Evolutionary conservation across 108 stramenopile genomes (phyloP).

Genomic region (Hondaea fermentalgiana): DNA sequence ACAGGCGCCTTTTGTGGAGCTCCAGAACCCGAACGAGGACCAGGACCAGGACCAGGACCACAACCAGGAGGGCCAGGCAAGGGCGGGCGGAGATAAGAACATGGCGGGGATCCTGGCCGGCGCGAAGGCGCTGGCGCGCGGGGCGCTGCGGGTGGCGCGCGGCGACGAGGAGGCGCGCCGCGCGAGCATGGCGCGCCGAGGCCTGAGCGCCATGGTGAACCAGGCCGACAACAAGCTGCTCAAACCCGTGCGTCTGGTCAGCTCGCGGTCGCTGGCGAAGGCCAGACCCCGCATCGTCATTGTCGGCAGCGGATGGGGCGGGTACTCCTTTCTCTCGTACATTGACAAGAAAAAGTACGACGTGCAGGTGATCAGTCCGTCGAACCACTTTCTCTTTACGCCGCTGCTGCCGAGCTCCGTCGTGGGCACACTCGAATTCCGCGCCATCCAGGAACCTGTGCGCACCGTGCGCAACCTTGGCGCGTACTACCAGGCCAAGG

Average conservation of each 20-base stretch:
- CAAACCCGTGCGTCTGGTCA: neutral
- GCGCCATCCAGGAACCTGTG: slow-evolving; percentile 85
- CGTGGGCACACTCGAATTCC: slow-evolving; percentile 91
- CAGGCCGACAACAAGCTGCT: neutral
- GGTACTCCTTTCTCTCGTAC: slow-evolving; percentile 22
- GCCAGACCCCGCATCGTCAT: slow-evolving; percentile 24
- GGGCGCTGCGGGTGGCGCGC: too few species aligned
- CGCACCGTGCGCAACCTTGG: slow-evolving; percentile 50
- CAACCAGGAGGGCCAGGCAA: too few species aligned
- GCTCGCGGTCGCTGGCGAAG: neutral
- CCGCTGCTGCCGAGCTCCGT: slow-evolving; percentile 84
- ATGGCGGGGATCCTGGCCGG: too few species aligned
- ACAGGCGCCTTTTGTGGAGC: too few species aligned
- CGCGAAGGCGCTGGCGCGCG: too few species aligned
- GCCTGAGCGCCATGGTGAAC: too few species aligned
- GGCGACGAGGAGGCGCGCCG: too few species aligned
- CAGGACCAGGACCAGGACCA: too few species aligned
- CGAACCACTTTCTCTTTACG: slow-evolving; percentile 92
- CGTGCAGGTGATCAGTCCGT: slow-evolving; percentile 64
- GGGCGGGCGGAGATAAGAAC: too few species aligned
- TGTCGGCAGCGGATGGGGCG: slow-evolving; percentile 34
- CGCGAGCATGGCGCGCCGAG: too few species aligned
- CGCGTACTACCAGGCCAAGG: slow-evolving; percentile 73
- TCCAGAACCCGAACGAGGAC: too few species aligned
- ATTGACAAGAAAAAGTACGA: slow-evolving; percentile 46